Evolutionary conservation across 2,329 filamentous ascomycete genomes (phyloP).

Genomic region (Neonectria punicea): DNA sequence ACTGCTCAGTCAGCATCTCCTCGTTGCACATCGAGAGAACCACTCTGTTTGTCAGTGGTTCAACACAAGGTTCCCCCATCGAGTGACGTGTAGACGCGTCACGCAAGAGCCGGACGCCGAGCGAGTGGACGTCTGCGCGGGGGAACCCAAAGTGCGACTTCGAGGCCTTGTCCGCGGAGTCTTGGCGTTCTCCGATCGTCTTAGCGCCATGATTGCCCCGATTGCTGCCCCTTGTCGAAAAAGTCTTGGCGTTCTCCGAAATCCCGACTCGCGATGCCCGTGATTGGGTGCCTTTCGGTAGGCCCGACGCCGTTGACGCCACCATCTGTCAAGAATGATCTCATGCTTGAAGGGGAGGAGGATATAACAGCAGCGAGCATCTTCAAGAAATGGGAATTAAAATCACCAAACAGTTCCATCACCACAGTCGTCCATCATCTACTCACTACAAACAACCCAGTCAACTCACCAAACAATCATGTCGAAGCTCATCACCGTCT

Average conservation of each 20-base stretch:
- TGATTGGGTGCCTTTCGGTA: background rate
- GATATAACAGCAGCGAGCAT: background rate
- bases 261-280: background rate
- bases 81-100: background rate
- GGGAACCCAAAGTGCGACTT: background rate
- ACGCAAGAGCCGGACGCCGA: background rate
- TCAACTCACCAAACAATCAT: slow-evolving; percentile 27
- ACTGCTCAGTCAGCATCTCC: background rate
- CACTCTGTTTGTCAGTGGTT: no score
- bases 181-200: background rate
- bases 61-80: background rate
- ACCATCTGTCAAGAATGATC: background rate
- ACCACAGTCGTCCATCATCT: background rate
- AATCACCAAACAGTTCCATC: background rate
- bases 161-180: background rate
- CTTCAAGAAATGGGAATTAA: background rate
- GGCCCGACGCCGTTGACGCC: background rate
- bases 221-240: background rate
- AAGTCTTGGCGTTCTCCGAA: background rate
- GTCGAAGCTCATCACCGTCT: slow-evolving; percentile 56
- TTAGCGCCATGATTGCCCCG: background rate
- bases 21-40: no score
- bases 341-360: background rate
- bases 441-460: background rate
- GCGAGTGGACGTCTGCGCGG: background rate